phyloP scores from a whole-genome alignment of 2,329 filamentous ascomycete genomes.

The Cladorrhinum sp. region DNA sequence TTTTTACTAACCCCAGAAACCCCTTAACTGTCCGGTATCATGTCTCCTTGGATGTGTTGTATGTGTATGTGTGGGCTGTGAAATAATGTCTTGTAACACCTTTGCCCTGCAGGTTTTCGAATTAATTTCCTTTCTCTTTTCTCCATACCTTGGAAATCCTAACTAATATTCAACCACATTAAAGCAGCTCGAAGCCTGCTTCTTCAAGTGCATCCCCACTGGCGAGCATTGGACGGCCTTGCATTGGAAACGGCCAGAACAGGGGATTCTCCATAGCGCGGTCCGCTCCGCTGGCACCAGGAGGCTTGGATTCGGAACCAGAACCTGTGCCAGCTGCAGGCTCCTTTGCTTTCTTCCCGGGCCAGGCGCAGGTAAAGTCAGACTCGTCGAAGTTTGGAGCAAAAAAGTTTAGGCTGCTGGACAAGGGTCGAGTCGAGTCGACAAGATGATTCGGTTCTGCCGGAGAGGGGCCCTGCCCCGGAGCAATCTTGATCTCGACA shows the following conservation, averaged over 20 bases:
- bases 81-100: neutral
- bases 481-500: slow-evolving; percentile 40
- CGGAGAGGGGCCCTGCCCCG: neutral
- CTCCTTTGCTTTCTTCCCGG: slow-evolving; percentile 24
- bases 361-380: slow-evolving; percentile 51
- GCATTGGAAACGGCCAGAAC: slow-evolving; percentile 62
- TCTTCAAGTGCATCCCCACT: slow-evolving; percentile 46
- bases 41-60: neutral
- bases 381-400: slow-evolving; percentile 46
- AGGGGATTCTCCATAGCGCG: slow-evolving; percentile 50
- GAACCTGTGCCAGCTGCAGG: neutral
- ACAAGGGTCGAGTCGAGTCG: slow-evolving; percentile 38
- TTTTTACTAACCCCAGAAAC: neutral
- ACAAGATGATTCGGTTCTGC: neutral
- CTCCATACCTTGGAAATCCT: neutral
- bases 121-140: neutral
- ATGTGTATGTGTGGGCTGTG: neutral
- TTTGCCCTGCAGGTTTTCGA: neutral
- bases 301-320: neutral
- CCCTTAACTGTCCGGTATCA: neutral
- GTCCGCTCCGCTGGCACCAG: slow-evolving; percentile 7
- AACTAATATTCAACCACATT: neutral
- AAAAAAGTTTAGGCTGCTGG: slow-evolving; percentile 57
- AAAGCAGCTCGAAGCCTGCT: slow-evolving; percentile 46
- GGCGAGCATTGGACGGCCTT: slow-evolving; percentile 54